Evolutionary conservation across 768 basidiomycete species (phyloP).

Genomic region (Tulasnella sp.): DNA sequence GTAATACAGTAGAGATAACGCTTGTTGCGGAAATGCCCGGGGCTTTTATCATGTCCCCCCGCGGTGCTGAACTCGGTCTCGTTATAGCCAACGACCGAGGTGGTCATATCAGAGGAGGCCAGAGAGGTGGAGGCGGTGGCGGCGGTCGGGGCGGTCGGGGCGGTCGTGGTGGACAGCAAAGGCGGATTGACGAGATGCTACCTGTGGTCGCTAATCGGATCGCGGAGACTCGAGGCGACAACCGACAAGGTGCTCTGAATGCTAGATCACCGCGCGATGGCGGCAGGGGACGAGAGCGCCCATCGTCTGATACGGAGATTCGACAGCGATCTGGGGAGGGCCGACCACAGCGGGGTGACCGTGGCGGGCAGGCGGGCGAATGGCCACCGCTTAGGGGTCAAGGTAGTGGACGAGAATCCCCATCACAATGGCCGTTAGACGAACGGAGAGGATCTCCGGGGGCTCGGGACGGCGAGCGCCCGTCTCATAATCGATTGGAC

Average conservation of each 20-base stretch:
- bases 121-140: background rate
- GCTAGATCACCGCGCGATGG: background rate
- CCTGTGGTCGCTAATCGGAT: background rate
- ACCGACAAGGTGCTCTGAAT: background rate
- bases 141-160: background rate
- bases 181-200: background rate
- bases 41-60: background rate
- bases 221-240: background rate
- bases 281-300: background rate
- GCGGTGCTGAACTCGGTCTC: background rate
- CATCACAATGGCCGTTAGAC: background rate
- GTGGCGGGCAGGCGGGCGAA: no score
- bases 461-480: background rate
- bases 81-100: background rate
- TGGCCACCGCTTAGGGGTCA: no score
- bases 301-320: background rate
- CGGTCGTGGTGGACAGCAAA: background rate
- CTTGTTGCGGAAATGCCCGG: background rate
- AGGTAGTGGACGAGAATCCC: background rate
- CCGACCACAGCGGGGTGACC: background rate
- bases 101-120: background rate
- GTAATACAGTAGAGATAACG: background rate
- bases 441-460: background rate
- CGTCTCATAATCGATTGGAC: constrained; percentile 2
- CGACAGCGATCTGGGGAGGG: background rate